phyloP scores from a whole-genome alignment of 1,139 yeast species.

The Zhuliangozyma parablackwelliae region DNA sequence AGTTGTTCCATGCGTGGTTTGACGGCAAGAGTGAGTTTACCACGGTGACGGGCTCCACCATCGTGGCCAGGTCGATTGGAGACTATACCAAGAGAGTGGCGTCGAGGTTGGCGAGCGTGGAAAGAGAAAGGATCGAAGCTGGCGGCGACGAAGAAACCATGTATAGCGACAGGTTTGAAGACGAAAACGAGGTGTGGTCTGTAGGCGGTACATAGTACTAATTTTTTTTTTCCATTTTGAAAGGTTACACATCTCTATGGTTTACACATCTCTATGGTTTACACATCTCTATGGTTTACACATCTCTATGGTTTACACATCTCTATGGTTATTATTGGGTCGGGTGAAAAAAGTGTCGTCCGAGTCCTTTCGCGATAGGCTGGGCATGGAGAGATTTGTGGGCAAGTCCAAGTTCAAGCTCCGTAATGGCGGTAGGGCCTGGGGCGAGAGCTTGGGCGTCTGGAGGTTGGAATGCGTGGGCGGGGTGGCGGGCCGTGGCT shows the following conservation, averaged over 20 bases:
- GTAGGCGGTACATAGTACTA: constrained; percentile 47
- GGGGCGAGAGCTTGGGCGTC: constrained; percentile 43
- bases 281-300: constrained; percentile 2
- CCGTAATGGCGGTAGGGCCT: constrained; percentile 43
- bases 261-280: constrained; percentile 3
- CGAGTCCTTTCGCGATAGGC: constrained; percentile 1
- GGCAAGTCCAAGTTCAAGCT: constrained; percentile 50
- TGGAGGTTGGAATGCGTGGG: constrained; percentile 24
- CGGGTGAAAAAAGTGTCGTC: constrained; percentile 3
- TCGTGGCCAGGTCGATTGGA: constrained; percentile 70
- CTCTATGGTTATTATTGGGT: constrained; percentile 5
- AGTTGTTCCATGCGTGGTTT: constrained; percentile 60
- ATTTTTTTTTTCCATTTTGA: no score
- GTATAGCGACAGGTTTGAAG: constrained; percentile 82
- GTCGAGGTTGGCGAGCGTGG: constrained; percentile 73
- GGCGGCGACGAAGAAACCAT: constrained; percentile 90
- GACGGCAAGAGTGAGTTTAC: constrained; percentile 20
- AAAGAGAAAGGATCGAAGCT: constrained; percentile 78
- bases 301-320: constrained; percentile 2
- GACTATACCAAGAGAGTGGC: constrained; percentile 92
- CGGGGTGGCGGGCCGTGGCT: constrained; percentile 12
- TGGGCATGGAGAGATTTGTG: constrained; percentile 25
- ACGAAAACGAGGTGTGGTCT: constrained; percentile 84
- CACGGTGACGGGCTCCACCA: constrained; percentile 43
- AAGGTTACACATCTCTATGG: constrained; percentile 1